Conservation (phyloP, 169 alveolate genomes). For the Babesia divergens region DNA sequence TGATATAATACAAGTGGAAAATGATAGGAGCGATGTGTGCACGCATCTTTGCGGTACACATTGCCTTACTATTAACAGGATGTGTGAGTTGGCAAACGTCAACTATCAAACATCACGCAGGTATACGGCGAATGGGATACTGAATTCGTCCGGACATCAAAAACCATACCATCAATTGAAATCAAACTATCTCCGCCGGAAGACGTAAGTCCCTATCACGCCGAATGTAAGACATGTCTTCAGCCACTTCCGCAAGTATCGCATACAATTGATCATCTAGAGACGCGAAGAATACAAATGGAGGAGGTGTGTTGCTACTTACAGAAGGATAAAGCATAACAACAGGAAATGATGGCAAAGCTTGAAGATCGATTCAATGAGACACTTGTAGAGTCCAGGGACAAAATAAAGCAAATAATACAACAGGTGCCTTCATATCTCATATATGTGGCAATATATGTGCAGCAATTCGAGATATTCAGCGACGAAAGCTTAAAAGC, state of each 20-base stretch:
- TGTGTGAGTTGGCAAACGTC: not conserved
- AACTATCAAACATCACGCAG: not conserved
- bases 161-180: slow-evolving; percentile 76
- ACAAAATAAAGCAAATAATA: slow-evolving; percentile 31
- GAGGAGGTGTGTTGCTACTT: slow-evolving; percentile 60
- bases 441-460: not conserved
- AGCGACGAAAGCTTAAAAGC: slow-evolving; percentile 32
- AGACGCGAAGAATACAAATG: slow-evolving; percentile 65
- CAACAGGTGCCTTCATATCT: slow-evolving; percentile 12
- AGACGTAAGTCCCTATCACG: slow-evolving; percentile 49
- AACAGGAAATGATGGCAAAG: slow-evolving; percentile 63
- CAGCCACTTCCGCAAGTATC: slow-evolving; percentile 80
- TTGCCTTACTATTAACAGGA: not conserved
- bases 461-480: slow-evolving; percentile 31
- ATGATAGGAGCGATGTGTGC: slow-evolving; percentile 17
- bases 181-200: slow-evolving; percentile 76
- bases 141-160: slow-evolving; percentile 58
- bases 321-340: not conserved
- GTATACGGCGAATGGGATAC: slow-evolving; percentile 47
- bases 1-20: not conserved
- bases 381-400: slow-evolving; percentile 46
- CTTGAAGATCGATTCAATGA: slow-evolving; percentile 55
- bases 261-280: slow-evolving; percentile 64
- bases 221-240: not conserved
- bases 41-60: not conserved